Base-by-base conservation (phyloP, 768 basidiomycete genomes). In the Naganishia friedmannii region DNA sequence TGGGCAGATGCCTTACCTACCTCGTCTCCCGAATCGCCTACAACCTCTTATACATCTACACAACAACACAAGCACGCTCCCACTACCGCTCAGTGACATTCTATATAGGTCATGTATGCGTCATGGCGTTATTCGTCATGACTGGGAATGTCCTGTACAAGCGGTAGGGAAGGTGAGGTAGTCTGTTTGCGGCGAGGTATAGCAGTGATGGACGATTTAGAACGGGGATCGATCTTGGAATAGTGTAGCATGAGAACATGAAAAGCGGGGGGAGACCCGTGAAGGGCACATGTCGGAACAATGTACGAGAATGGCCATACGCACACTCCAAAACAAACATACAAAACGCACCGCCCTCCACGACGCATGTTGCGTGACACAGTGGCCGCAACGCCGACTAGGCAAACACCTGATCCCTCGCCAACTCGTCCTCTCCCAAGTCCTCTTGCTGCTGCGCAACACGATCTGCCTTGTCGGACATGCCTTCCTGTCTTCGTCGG, bases 371-470 rank as follows among this genome's bases (percentile, higher is more conserved):
- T 37, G 34, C 34, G 34, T 12, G 42, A 42, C 15, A 15, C 7
- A 17, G 9, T 13, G 42, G 9, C 42, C 2, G 15, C 42, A 17
- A 17, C 42, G 42, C 9, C 57, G 15, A 39, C 42, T 63, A 99
- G 67, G 90, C 88, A 81, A 99, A 99, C 34, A 99, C 90, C 81
- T 91, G 93, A 34, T 88, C 84, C 67, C 93, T 91, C 29, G 88
- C 90, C 76, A 99, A 82, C 70, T 87, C 87, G 81, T 91, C 87
- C 81, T 94, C 91, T 54, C 84, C 85, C 69, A 86, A 83, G 4
- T 79, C 78, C 55, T 78, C 78, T 79, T 83, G 85, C 69, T 89
- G 85, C 74, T 83, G 80, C 67, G 87, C 88, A 76, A 87, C 87
- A 77, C 93, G 86, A 70, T 82, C 83, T 67, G 83, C 83, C 67